A percentile compares a stretch with the other conserved stretches of the same genome.
phyloP scores from a whole-genome alignment of 2,329 filamentous ascomycete species.

The Aspergillus flavus region DNA sequence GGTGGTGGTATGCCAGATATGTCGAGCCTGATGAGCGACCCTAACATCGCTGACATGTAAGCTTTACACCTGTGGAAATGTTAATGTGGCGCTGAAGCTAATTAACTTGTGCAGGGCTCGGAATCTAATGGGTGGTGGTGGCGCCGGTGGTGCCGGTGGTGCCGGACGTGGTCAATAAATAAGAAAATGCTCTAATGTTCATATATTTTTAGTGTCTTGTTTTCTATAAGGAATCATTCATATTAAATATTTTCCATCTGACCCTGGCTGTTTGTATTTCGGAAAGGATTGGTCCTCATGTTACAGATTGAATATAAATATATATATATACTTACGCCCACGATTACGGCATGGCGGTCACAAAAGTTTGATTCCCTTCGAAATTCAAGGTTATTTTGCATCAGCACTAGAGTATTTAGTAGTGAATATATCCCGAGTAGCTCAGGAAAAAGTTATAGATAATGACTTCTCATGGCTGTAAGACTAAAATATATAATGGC shows the following conservation, averaged over 20 bases:
- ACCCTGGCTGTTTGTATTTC: no score
- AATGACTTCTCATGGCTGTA: neutral
- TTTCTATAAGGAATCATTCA: neutral
- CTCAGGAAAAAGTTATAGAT: neutral
- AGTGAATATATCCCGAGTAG: neutral
- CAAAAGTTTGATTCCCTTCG: neutral
- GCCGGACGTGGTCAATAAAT: slow-evolving; percentile 40
- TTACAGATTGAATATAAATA: neutral
- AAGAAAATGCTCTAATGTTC: neutral
- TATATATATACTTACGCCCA: neutral
- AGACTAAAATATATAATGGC: neutral
- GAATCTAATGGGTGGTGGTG: slow-evolving; percentile 67
- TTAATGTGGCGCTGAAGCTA: slow-evolving; percentile 7
- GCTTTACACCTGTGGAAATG: slow-evolving; percentile 39
- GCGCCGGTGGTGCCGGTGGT: slow-evolving; percentile 20
- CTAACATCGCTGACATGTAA: slow-evolving; percentile 90
- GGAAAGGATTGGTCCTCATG: neutral
- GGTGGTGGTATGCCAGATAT: slow-evolving; percentile 91
- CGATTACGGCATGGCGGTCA: neutral
- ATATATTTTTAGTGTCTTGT: neutral
- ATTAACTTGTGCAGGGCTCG: slow-evolving; percentile 54
- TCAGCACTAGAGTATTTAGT: neutral
- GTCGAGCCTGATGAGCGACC: slow-evolving; percentile 84
- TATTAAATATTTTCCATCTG: neutral
- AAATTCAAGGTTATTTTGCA: neutral